Evolutionary conservation across 805 yeast genomes (phyloP).

Genomic region (Saccharomycopsis sp.): DNA sequence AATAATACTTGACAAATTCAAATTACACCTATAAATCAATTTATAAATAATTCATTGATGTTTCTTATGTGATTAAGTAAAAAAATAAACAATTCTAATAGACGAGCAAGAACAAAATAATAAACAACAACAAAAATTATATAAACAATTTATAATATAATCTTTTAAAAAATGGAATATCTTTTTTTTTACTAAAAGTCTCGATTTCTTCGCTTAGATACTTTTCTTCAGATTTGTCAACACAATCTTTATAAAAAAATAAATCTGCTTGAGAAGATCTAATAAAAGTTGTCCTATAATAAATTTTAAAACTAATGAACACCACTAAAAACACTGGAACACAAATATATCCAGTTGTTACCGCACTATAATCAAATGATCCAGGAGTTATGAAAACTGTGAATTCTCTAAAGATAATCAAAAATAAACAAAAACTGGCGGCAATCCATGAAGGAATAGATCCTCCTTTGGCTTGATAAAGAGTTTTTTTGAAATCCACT

Average conservation of each 20-base stretch:
- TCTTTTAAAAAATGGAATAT: neutral
- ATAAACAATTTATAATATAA: neutral
- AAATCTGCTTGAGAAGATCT: constrained; percentile 30
- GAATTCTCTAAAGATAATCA: constrained; percentile 33
- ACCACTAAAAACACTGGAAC: constrained; percentile 30
- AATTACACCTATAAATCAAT: too few relatives aligned
- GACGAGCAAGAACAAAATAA: too few relatives aligned
- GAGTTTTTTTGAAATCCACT: constrained; percentile 27
- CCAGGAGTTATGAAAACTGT: constrained; percentile 32
- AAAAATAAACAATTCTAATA: too few relatives aligned
- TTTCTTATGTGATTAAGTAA: too few relatives aligned
- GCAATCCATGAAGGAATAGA: constrained; percentile 34
- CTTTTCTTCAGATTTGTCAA: constrained; percentile 32
- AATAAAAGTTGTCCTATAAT: constrained; percentile 27
- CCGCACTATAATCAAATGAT: constrained; percentile 29
- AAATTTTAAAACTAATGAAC: constrained; percentile 29
- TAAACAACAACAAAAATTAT: too few relatives aligned
- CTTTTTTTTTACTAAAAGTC: neutral
- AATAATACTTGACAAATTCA: too few relatives aligned
- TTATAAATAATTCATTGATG: too few relatives aligned
- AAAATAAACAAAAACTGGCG: constrained; percentile 26
- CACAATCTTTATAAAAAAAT: constrained; percentile 33
- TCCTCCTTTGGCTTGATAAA: constrained; percentile 33
- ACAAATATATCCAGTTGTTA: constrained; percentile 28
- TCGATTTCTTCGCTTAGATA: constrained; percentile 12